phyloP scores from a whole-genome alignment of 345 rosid genomes.

The Rhodamnia argentea region DNA sequence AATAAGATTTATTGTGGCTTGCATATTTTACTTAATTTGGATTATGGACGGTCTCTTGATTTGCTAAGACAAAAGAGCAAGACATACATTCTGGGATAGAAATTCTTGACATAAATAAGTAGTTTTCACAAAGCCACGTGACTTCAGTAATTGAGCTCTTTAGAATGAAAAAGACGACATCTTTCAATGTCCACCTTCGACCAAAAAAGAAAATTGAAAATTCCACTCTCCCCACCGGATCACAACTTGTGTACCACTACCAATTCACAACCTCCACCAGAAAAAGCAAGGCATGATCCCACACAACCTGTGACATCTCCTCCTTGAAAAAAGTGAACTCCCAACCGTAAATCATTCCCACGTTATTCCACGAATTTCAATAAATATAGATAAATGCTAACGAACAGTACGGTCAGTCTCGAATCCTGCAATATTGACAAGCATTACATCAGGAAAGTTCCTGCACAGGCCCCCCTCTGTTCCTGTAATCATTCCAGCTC shows the following conservation, averaged over 20 bases:
- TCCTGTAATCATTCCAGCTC: constrained; percentile 1
- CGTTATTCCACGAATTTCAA: not conserved
- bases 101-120: not conserved
- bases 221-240: not conserved
- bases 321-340: not conserved
- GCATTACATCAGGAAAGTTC: not conserved
- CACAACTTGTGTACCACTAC: no score
- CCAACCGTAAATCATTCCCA: not conserved
- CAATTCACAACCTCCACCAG: not conserved
- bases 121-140: not conserved
- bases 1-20: no score
- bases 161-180: not conserved
- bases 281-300: not conserved
- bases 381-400: not conserved
- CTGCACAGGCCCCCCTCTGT: not conserved
- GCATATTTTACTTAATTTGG: not conserved
- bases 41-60: not conserved
- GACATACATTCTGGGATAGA: not conserved
- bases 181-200: not conserved
- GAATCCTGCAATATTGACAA: not conserved
- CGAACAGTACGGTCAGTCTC: not conserved
- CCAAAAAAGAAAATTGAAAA: not conserved
- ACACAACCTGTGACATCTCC: not conserved
- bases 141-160: not conserved
- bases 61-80: not conserved